These are phyloP conservation scores for Aspergillus incahuasiensis DNA, from an alignment of 495 filamentous ascomycete species.

Conservation along the genomic window DNA sequence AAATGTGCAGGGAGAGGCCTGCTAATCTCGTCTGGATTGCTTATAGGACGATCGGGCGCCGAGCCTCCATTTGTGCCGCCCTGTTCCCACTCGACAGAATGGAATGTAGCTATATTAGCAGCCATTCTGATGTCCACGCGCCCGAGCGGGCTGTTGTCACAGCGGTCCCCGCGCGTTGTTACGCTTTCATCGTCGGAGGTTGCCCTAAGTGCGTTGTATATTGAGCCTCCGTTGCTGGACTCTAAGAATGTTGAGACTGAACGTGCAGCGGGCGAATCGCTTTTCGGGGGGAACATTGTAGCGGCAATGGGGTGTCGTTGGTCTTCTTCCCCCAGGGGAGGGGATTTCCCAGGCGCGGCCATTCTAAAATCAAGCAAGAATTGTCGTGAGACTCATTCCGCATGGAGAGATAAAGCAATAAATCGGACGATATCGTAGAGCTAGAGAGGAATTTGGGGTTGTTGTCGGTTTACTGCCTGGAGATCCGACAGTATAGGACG, in stretches of 20 bases:
- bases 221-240: slow-evolving; percentile 37
- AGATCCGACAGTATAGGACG: background rate
- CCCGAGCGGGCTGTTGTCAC: slow-evolving; percentile 10
- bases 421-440: background rate
- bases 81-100: slow-evolving; percentile 9
- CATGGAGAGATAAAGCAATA: background rate
- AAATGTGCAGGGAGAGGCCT: slow-evolving; percentile 10
- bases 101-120: slow-evolving; percentile 33
- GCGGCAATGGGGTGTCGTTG: slow-evolving; percentile 10
- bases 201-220: slow-evolving; percentile 39
- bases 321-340: background rate
- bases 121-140: slow-evolving; percentile 26
- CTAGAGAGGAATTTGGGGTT: background rate
- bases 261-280: slow-evolving; percentile 12
- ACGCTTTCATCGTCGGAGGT: slow-evolving; percentile 19
- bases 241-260: slow-evolving; percentile 31
- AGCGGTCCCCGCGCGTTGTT: slow-evolving; percentile 1
- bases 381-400: background rate
- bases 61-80: slow-evolving; percentile 2
- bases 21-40: background rate
- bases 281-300: background rate
- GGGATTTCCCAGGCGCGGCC: background rate
- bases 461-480: background rate
- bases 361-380: background rate
- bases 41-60: background rate